Evolutionary conservation across 768 basidiomycete species (phyloP).

Genomic region (Termitomyces sp.): DNA sequence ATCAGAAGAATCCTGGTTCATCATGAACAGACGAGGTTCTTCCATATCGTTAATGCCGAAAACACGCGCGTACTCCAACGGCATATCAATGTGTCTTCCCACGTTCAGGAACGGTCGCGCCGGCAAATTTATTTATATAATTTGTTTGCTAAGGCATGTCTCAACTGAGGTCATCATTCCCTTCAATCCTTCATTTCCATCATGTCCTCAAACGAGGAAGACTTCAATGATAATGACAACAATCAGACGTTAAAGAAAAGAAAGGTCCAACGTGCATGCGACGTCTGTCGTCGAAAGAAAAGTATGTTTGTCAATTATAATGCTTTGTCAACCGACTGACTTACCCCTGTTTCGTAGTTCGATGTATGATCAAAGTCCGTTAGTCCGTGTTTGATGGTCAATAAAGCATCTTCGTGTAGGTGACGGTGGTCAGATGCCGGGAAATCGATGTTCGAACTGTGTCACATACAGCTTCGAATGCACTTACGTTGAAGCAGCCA

Average conservation of each 20-base stretch:
- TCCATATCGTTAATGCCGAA: conserved; percentile 1
- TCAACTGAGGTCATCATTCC: conserved; percentile 10
- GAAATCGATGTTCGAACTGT: conserved; percentile 65
- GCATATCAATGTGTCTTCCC: conserved; percentile 4
- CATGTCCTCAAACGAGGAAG: conserved; percentile 69
- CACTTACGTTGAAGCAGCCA: conserved; percentile 64
- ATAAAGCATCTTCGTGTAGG: conserved; percentile 26
- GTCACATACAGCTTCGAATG: conserved; percentile 58
- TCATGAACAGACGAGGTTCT: not conserved
- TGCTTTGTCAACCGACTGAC: not conserved
- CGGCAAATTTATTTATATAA: conserved; percentile 7
- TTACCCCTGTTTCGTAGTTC: conserved; percentile 34
- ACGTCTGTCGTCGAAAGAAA: conserved; percentile 81
- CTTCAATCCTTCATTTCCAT: not conserved
- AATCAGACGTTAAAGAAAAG: conserved; percentile 54
- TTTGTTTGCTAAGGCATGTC: not conserved
- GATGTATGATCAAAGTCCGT: conserved; percentile 41
- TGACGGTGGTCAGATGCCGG: conserved; percentile 68
- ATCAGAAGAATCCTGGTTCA: not conserved
- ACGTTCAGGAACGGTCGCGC: conserved; percentile 9
- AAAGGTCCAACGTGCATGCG: conserved; percentile 73
- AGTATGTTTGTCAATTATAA: conserved; percentile 33
- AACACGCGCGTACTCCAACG: conserved; percentile 7
- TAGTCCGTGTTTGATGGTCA: not conserved
- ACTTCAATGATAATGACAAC: conserved; percentile 42